Evolutionary conservation across 352 stramenopile genomes (phyloP), one percentile per base, ranked within the genome.

Genomic region (Thalassiosira hispida): DNA sequence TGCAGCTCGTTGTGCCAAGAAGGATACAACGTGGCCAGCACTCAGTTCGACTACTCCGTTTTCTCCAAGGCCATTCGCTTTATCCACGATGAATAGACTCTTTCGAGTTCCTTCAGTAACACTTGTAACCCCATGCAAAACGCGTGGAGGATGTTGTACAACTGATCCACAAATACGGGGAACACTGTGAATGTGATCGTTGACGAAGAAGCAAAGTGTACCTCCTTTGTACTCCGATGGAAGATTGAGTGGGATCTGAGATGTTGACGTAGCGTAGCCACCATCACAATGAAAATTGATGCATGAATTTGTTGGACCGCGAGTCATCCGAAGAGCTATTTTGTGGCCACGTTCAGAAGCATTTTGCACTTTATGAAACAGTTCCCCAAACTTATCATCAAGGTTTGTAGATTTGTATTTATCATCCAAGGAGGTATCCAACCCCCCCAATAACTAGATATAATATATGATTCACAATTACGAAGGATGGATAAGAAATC

Each of bases 271-370:
- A 1, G 61, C 68, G 29, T 76, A 76, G 6, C 0, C 27, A 6
- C 61, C 69, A 55, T 79, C 76, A 23, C 62, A 76, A 55, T 83
- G 76, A 63, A 83, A 83, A 29, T 67, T 44, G 25, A 83, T 79
- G 57, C 76, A 83, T 8, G 59, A 33, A 46, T 75, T 78, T 20
- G 68, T 72, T 18, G 66, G 66, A n/a, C 61, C 68, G n/a, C 40
- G 51, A 27, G 74, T 83, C 49, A 73, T 73, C 31, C 74, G 49
- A 1, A 83, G 38, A 42, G 52, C 74, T 7, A 79, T 40, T 66
- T 77, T 76, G 14, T 49, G 14, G 38, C 16, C 38, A 11, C 6
- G 1, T 40, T 14, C 51, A 49, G 8, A 25, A 33, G 1, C 11
- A 35, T 56, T 29, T 3, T n/a, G 11, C 9, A 16, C 14, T 18